Base-by-base conservation (phyloP, 192 early-diverging fungal genomes). In the Chytriomyces sp. region DNA sequence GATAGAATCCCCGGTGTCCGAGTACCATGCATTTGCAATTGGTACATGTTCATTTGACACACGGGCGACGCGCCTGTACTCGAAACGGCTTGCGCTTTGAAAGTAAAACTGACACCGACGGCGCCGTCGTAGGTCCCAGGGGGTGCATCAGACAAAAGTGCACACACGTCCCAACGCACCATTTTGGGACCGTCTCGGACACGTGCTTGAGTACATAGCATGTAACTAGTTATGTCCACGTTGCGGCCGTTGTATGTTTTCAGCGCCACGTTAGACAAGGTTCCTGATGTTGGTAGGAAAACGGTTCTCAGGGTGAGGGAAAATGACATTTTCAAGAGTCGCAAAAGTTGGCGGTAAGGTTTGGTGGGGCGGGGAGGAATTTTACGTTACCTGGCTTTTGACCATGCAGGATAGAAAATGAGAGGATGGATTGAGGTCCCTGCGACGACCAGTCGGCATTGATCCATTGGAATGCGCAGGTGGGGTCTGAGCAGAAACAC, bases 91-190 rank as follows among this genome's bases (percentile, higher is more conserved):
- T 44, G n/a, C 45, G 71, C 59, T 7, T 20, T 26, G 59, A 73
- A 62, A 13, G 43, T 45, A 45, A 73, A 73, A 13, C 45, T 73
- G 26, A 47, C 26, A 9, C 60, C 71, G 47, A 7, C 8, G 23
- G 45, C 61, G 43, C 49, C 24, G 26, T 45, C 61, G 20, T 43
- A 73, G 23, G 60, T 73, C 5, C 71, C 71, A 18, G 7, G 20
- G 10, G 71, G 71, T 23, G 71, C 71, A 24, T 23, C 7, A 9
- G 53, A 44, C 18, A 6, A 3, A 53, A 73, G 44, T 18, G 71
- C 71, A 28, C 71, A 73, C 60, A 73, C 62, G 28, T 73, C 59
- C 71, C 71, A 73, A 49, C 45, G 45, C 7, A 73, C 71, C 35
- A 8, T 24, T 8, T 7, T 26, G 23, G 16, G 16, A 18, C 60